These are phyloP conservation scores for Didymellaceae sp. DNA, from an alignment of 2,329 filamentous ascomycete species.

Conservation along the genomic window DNA sequence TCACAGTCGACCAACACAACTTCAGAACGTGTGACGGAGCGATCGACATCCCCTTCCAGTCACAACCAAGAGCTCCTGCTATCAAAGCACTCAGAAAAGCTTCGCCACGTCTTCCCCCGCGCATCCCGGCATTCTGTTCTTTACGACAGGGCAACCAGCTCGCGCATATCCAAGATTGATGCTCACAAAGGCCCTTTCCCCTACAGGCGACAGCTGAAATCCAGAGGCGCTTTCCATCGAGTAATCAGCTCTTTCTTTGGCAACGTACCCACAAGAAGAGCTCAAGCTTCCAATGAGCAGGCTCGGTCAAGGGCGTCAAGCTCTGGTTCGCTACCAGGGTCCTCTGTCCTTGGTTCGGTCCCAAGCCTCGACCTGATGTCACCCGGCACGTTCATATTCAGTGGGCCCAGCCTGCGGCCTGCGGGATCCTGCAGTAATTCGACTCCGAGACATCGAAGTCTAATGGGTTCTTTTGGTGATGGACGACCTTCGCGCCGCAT, in stretches of 20 bases:
- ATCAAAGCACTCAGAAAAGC: constrained; percentile 30
- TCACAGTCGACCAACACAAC: constrained; percentile 1
- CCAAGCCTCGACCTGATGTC: constrained; percentile 43
- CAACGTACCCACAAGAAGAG: constrained; percentile 10
- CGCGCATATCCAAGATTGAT: constrained; percentile 21
- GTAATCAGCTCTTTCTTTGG: constrained; percentile 39
- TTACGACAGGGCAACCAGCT: constrained; percentile 5
- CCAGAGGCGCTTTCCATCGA: constrained; percentile 35
- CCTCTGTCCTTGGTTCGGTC: constrained; percentile 29
- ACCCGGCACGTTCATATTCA: constrained; percentile 43
- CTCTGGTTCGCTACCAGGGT: constrained; percentile 22
- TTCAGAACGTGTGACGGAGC: background rate
- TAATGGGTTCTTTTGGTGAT: constrained; percentile 26
- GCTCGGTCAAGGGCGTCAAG: constrained; percentile 31
- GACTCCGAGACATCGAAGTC: constrained; percentile 26
- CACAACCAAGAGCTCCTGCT: background rate
- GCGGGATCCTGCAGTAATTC: constrained; percentile 32
- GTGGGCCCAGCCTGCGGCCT: constrained; percentile 40
- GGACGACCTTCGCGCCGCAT: constrained; percentile 14
- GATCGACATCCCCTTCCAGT: background rate
- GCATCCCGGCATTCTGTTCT: constrained; percentile 13
- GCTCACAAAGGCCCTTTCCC: constrained; percentile 17
- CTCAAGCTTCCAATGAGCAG: constrained; percentile 8
- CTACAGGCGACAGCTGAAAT: constrained; percentile 22
- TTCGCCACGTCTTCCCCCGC: constrained; percentile 34